Conservation (phyloP, 257 asterid genomes). For the Eustoma russellianum region DNA sequence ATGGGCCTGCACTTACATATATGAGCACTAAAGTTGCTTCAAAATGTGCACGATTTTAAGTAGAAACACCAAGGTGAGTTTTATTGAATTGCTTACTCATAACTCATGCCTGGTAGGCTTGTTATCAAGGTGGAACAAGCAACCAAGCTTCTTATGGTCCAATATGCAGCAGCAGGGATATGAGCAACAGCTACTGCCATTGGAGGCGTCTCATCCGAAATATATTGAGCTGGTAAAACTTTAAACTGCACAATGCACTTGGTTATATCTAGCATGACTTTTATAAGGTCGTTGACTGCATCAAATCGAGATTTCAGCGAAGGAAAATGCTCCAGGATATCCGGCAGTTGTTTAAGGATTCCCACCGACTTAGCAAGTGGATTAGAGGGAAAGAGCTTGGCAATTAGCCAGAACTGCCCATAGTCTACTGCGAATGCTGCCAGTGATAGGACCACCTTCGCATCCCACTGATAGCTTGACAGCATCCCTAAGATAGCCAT, state of each 20-base stretch:
- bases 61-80: neutral
- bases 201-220: conserved; percentile 43
- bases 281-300: conserved; percentile 46
- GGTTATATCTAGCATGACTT: conserved; percentile 46
- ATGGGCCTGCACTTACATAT: conserved; percentile 26
- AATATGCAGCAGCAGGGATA: conserved; percentile 57
- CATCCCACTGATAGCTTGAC: conserved; percentile 64
- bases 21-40: no score
- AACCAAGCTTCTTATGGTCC: conserved; percentile 62
- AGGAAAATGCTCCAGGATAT: conserved; percentile 33
- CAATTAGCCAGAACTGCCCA: conserved; percentile 76
- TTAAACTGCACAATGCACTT: conserved; percentile 43
- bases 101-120: conserved; percentile 32
- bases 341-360: conserved; percentile 50
- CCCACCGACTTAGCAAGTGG: conserved; percentile 62
- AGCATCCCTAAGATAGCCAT: conserved; percentile 46
- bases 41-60: no score
- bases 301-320: conserved; percentile 43
- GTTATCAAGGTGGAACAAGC: conserved; percentile 56
- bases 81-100: conserved; percentile 33
- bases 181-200: conserved; percentile 29
- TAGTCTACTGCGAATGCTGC: conserved; percentile 54
- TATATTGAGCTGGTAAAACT: conserved; percentile 46
- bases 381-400: conserved; percentile 35
- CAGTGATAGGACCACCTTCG: conserved; percentile 51